Percentiles rank a stretch among this genome's conserved stretches.
phyloP scores from a whole-genome alignment of 1,284 basidiomycete species.

The Mycosarcoma maydis region DNA sequence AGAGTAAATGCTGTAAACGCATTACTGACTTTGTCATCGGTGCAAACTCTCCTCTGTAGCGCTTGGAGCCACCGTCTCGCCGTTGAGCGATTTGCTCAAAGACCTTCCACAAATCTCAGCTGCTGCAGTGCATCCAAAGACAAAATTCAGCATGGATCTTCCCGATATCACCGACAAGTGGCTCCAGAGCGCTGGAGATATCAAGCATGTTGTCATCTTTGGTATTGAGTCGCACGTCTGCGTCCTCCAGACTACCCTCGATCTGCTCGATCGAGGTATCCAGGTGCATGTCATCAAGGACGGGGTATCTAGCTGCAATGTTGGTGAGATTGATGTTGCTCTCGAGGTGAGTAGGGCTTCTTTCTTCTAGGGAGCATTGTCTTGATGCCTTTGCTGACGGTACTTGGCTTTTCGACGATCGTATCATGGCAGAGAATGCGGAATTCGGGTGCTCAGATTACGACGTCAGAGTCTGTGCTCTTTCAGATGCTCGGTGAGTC shows the following conservation, averaged over 20 bases:
- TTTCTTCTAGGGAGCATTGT: no score
- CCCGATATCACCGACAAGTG: conserved; percentile 73
- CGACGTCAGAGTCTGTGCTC: conserved; percentile 81
- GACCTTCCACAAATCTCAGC: conserved; percentile 73
- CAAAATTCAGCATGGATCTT: conserved; percentile 83
- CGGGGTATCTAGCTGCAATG: conserved; percentile 82
- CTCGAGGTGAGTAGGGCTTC: conserved; percentile 70
- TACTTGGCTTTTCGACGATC: neutral
- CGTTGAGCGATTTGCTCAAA: conserved; percentile 71
- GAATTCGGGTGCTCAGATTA: conserved; percentile 78
- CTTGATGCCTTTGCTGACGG: neutral
- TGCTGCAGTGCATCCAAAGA: conserved; percentile 76
- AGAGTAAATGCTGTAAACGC: neutral
- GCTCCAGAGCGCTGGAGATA: conserved; percentile 68
- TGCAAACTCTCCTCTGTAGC: conserved; percentile 70
- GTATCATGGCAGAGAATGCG: conserved; percentile 71
- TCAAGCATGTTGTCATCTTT: conserved; percentile 78
- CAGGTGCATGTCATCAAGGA: conserved; percentile 81
- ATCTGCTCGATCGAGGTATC: conserved; percentile 72
- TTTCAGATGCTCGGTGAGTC: conserved; percentile 75
- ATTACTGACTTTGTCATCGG: no score
- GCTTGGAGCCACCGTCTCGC: conserved; percentile 77
- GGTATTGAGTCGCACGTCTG: conserved; percentile 91
- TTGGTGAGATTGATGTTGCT: conserved; percentile 69
- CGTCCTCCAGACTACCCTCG: conserved; percentile 81